These are phyloP conservation scores for Myxozyma kluyveri DNA, from an alignment of 805 yeast species.

Conservation along the genomic window DNA sequence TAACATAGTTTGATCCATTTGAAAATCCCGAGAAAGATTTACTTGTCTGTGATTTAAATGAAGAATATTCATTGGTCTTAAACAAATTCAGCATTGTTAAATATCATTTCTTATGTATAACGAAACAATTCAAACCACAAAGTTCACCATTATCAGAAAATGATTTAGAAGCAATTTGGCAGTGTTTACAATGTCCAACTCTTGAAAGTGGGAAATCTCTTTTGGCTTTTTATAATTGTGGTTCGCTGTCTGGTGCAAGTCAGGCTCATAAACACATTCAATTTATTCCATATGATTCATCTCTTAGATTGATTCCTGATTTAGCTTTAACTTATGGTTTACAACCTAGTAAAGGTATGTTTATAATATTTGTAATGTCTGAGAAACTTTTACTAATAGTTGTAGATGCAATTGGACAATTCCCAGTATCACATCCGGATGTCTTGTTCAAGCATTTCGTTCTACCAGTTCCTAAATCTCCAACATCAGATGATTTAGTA, in stretches of 20 bases:
- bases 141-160: slow-evolving; percentile 63
- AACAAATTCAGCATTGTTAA: slow-evolving; percentile 86
- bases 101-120: slow-evolving; percentile 74
- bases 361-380: not conserved
- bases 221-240: slow-evolving; percentile 86
- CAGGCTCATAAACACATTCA: slow-evolving; percentile 92
- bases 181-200: slow-evolving; percentile 47
- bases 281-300: slow-evolving; percentile 65
- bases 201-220: slow-evolving; percentile 47
- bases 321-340: slow-evolving; percentile 21
- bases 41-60: slow-evolving; percentile 52
- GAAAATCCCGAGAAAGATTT: slow-evolving; percentile 73
- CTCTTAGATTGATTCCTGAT: slow-evolving; percentile 59
- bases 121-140: slow-evolving; percentile 72
- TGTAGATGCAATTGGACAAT: slow-evolving; percentile 37
- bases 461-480: slow-evolving; percentile 53
- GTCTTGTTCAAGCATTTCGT: slow-evolving; percentile 80
- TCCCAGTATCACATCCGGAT: slow-evolving; percentile 60
- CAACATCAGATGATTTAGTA: slow-evolving; percentile 58
- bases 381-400: not conserved
- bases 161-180: slow-evolving; percentile 63
- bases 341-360: slow-evolving; percentile 10
- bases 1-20: slow-evolving; percentile 58
- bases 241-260: slow-evolving; percentile 88
- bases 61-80: slow-evolving; percentile 59